Evolutionary conservation across 163 green algal genomes (phyloP), one percentile per base, ranked within the genome.

Genomic region (Chlamydomonas reinhardtii): DNA sequence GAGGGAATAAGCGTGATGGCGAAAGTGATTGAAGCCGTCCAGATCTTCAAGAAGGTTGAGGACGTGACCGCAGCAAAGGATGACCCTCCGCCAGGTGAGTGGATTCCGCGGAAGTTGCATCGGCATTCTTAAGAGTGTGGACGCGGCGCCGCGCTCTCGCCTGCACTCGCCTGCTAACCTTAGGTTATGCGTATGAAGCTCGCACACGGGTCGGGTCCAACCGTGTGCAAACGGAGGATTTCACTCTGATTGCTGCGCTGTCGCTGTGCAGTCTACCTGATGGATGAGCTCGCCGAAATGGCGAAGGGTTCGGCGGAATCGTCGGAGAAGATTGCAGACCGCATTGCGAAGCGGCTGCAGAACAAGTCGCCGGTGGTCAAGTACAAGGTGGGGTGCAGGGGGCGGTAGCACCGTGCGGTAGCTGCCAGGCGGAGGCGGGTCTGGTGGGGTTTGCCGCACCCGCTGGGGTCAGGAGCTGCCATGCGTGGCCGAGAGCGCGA

Each of bases 211-310:
- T 17, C 9, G 48, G 48, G 48, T 56, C 48, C 17, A 56, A 17
- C 48, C 48, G 48, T 56, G 6, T 19, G 14, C 9, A 14, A 14
- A 9, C 12, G 48, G 19, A 1, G 17, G 48, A 56, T 73, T 73
- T 48, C 32, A 31, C 37, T 8, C 48, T 68, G 43, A 43, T 27
- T 62, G 72, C 22, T 77, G 22, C 35, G n/a, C 29, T 54, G 69
- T 48, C 48, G 48, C 62, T 34, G 24, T n/a, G 56, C 82, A 95
- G 94, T 98, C 20, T 99, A 98, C 70, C 71, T 97, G 32, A 91
- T 99, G 85, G 96, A 99, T 52, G 96, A 99, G 82, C 90, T 98
- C 32, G 93, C 89, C 34, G 79, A 95, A 9, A 68, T 94, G 29
- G 61, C 93, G 29, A 89, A 90, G 1, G 78, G 88, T 29, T 89